phyloP scores from a whole-genome alignment of 352 stramenopile genomes.

The Plasmopara halstedii region DNA sequence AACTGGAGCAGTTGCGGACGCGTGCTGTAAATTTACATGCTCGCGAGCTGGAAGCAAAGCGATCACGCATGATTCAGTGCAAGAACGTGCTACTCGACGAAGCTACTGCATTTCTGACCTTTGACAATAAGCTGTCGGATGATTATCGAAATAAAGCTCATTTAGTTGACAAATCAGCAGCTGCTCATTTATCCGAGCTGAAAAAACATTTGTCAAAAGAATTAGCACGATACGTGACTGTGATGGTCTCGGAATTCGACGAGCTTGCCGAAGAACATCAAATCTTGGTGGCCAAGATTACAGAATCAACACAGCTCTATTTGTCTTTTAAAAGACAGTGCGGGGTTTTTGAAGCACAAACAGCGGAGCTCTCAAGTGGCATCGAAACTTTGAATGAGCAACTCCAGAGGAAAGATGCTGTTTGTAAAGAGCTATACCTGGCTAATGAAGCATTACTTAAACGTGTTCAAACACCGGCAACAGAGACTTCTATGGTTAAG shows the following conservation, averaged over 20 bases:
- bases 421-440: conserved; percentile 57
- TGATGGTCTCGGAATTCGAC: conserved; percentile 49
- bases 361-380: conserved; percentile 21
- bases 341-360: conserved; percentile 28
- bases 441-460: conserved; percentile 55
- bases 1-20: conserved; percentile 26
- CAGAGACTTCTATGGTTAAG: conserved; percentile 1
- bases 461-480: conserved; percentile 22
- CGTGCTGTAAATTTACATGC: conserved; percentile 23
- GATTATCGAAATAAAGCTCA: conserved; percentile 2
- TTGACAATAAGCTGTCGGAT: conserved; percentile 12
- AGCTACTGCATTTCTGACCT: conserved; percentile 29
- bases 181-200: conserved; percentile 28
- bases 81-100: conserved; percentile 37
- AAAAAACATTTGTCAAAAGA: conserved; percentile 40
- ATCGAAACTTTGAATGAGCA: conserved; percentile 32
- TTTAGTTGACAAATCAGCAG: conserved; percentile 14
- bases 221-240: conserved; percentile 35
- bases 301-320: conserved; percentile 50
- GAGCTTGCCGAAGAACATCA: conserved; percentile 46
- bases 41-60: conserved; percentile 36
- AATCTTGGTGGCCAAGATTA: conserved; percentile 50
- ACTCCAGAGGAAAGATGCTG: conserved; percentile 37
- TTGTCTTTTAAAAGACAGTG: conserved; percentile 51
- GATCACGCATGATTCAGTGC: conserved; percentile 35